A percentile compares a stretch with the other conserved stretches of the same genome.
These are phyloP conservation scores for Russula abietina DNA, from an alignment of 768 basidiomycete species.

Conservation along the genomic window DNA sequence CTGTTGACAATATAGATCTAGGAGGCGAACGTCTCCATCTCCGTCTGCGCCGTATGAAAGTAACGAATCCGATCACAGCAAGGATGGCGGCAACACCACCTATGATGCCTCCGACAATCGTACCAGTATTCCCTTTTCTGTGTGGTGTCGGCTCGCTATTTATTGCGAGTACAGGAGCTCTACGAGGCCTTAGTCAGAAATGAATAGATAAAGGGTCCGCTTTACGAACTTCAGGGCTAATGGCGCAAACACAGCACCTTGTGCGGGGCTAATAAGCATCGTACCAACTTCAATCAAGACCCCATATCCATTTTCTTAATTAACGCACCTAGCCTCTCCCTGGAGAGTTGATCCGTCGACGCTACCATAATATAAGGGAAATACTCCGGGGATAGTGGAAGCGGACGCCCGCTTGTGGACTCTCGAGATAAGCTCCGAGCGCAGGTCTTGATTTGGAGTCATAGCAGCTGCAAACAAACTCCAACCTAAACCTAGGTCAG, in stretches of 20 bases:
- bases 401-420: not conserved
- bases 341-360: not conserved
- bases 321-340: slow-evolving; percentile 18
- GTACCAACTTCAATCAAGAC: too few relatives aligned
- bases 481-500: slow-evolving; percentile 9
- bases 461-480: slow-evolving; percentile 15
- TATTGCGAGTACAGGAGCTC: too few relatives aligned
- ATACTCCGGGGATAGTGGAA: not conserved
- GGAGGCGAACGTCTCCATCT: not conserved
- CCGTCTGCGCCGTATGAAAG: slow-evolving; percentile 13
- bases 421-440: slow-evolving; percentile 5
- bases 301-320: too few relatives aligned
- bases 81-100: slow-evolving; percentile 13
- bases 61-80: not conserved
- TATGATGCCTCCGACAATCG: slow-evolving; percentile 20
- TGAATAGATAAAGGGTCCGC: too few relatives aligned
- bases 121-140: not conserved
- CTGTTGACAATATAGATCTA: not conserved
- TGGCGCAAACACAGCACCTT: too few relatives aligned
- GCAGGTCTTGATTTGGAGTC: not conserved
- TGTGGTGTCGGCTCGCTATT: too few relatives aligned
- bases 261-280: too few relatives aligned
- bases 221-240: too few relatives aligned
- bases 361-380: slow-evolving; percentile 7
- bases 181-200: too few relatives aligned